Percentiles rank a stretch among this genome's conserved stretches.
These are phyloP conservation scores for Heliamphora exappendiculata DNA, from an alignment of 148 eudicot species.

Conservation along the genomic window DNA sequence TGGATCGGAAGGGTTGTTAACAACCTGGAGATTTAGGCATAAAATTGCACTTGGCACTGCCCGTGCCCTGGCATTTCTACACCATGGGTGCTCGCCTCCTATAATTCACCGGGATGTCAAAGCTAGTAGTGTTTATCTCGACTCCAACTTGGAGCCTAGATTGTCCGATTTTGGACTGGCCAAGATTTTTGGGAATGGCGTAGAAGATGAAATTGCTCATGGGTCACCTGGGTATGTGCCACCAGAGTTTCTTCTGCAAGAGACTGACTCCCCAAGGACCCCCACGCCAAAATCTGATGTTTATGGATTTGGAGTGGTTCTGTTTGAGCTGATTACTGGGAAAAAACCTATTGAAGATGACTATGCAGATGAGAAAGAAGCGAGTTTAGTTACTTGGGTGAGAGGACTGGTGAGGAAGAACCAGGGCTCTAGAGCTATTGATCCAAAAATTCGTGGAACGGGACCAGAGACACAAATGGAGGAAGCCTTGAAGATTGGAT, in stretches of 20 bases:
- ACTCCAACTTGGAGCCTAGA: slow-evolving; percentile 55
- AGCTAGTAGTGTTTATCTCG: slow-evolving; percentile 63
- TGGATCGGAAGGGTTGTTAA: slow-evolving; percentile 31
- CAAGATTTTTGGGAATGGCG: slow-evolving; percentile 44
- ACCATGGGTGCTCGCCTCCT: slow-evolving; percentile 75
- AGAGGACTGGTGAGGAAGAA: slow-evolving; percentile 47
- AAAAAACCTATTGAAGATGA: slow-evolving; percentile 44
- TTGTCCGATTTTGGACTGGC: slow-evolving; percentile 73
- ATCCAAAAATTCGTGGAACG: slow-evolving; percentile 41
- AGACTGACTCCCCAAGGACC: slow-evolving; percentile 20
- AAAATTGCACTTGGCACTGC: slow-evolving; percentile 52
- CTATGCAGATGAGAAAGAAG: slow-evolving; percentile 40
- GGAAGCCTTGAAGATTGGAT: slow-evolving; percentile 56
- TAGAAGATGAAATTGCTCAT: slow-evolving; percentile 32
- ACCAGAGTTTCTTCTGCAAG: slow-evolving; percentile 38
- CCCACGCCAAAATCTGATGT: slow-evolving; percentile 59
- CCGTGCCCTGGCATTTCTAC: slow-evolving; percentile 58
- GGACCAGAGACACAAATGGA: slow-evolving; percentile 33
- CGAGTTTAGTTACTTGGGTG: slow-evolving; percentile 43
- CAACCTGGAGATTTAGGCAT: slow-evolving; percentile 52
- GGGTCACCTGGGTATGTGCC: slow-evolving; percentile 52
- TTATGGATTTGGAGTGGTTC: slow-evolving; percentile 60
- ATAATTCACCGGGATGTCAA: slow-evolving; percentile 67
- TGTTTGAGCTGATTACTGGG: slow-evolving; percentile 65
- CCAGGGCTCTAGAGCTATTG: slow-evolving; percentile 32